Percentiles rank a stretch among this genome's conserved stretches.
Evolutionary conservation across 768 basidiomycete species (phyloP).

Genomic region (Xerocomus brunneocitrinus): DNA sequence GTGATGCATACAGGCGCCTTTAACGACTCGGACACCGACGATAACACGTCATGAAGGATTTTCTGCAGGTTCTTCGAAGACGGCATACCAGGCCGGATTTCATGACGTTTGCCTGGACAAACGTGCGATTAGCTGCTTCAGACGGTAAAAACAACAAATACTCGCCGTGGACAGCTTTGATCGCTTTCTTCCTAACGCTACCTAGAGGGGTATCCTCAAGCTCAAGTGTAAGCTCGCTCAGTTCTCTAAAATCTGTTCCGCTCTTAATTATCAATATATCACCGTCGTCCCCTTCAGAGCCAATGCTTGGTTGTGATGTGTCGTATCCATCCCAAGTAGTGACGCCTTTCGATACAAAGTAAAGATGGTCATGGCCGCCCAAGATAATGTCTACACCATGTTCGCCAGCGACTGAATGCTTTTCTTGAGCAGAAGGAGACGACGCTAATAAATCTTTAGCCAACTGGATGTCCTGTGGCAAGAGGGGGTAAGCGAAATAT

Average conservation of each 20-base stretch:
- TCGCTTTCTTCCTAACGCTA: slow-evolving; percentile 60
- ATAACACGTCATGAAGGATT: slow-evolving; percentile 60
- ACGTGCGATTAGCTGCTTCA: not conserved
- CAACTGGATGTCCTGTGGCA: slow-evolving; percentile 57
- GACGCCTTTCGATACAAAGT: slow-evolving; percentile 66
- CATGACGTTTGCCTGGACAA: slow-evolving; percentile 58
- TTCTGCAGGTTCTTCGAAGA: slow-evolving; percentile 51
- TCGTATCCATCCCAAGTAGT: slow-evolving; percentile 66
- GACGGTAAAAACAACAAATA: not conserved
- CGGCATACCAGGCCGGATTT: slow-evolving; percentile 52
- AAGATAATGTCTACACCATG: slow-evolving; percentile 84
- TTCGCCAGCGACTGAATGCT: slow-evolving; percentile 37
- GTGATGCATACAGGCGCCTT: slow-evolving; percentile 75
- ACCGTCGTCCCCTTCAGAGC: slow-evolving; percentile 68
- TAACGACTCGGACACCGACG: slow-evolving; percentile 63
- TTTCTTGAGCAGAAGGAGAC: slow-evolving; percentile 50
- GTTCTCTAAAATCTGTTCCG: slow-evolving; percentile 85
- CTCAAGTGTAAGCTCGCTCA: slow-evolving; percentile 69
- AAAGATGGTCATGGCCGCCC: slow-evolving; percentile 88
- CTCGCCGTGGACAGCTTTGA: slow-evolving; percentile 58
- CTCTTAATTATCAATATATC: slow-evolving; percentile 77
- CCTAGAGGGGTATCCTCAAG: slow-evolving; percentile 55
- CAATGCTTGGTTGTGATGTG: slow-evolving; percentile 45
- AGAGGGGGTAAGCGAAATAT: slow-evolving; percentile 7
- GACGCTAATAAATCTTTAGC: slow-evolving; percentile 63